phyloP scores from a whole-genome alignment of 345 rosid species.

The Anastatica hierochuntica region DNA sequence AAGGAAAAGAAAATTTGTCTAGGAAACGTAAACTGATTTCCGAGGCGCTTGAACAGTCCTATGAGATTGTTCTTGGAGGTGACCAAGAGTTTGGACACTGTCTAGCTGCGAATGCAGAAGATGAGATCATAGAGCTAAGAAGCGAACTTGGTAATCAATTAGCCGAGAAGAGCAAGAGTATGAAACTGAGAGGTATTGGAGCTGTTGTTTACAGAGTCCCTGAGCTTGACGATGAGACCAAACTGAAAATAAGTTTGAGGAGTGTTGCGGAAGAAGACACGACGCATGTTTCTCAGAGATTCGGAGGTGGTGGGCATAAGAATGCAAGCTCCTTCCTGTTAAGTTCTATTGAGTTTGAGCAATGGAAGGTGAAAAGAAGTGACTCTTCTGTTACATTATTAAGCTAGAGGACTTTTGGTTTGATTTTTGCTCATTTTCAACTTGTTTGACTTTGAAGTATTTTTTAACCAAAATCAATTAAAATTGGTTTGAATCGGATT shows the following conservation, averaged over 20 bases:
- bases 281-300: constrained; percentile 44
- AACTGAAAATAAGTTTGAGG: constrained; percentile 64
- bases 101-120: constrained; percentile 60
- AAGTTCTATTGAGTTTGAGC: no score
- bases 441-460: no score
- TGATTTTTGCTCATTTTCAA: no score
- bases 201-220: constrained; percentile 58
- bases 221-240: constrained; percentile 43
- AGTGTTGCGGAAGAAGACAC: constrained; percentile 50
- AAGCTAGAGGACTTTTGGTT: no score
- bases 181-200: constrained; percentile 48
- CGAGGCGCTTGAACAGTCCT: constrained; percentile 36
- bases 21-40: constrained; percentile 43
- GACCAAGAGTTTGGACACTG: constrained; percentile 46
- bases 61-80: constrained; percentile 50
- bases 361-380: constrained; percentile 43
- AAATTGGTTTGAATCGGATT: no score
- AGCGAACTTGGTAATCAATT: constrained; percentile 61
- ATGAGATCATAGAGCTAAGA: constrained; percentile 46
- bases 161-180: constrained; percentile 43
- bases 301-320: constrained; percentile 65
- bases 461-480: no score
- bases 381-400: no score
- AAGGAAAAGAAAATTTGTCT: constrained; percentile 43
- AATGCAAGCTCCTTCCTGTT: no score